Conservation (phyloP, 805 yeast genomes). For the Kodamaea lidongshanica region DNA sequence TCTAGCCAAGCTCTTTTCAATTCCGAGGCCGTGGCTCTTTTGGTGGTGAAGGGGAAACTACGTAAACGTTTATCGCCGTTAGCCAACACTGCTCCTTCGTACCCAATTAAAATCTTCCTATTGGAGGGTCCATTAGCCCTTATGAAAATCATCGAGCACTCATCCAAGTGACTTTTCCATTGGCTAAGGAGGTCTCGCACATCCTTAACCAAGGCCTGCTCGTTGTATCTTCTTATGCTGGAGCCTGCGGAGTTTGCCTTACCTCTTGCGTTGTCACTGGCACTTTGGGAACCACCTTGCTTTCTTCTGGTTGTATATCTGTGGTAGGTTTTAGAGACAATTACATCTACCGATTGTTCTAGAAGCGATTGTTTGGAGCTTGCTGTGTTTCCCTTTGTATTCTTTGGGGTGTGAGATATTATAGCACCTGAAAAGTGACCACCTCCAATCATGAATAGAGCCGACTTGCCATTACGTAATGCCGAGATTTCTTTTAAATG, state of each 20-base stretch:
- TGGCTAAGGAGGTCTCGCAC: conserved; percentile 57
- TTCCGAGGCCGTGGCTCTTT: conserved; percentile 77
- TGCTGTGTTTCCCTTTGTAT: conserved; percentile 50
- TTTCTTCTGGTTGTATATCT: conserved; percentile 93
- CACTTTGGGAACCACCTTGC: conserved; percentile 96
- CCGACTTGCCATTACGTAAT: conserved; percentile 44
- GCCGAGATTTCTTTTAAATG: conserved; percentile 36
- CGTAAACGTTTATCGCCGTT: conserved; percentile 57
- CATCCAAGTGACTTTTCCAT: conserved; percentile 59
- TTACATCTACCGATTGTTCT: conserved; percentile 57
- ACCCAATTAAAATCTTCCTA: conserved; percentile 59
- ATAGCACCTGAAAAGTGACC: conserved; percentile 98
- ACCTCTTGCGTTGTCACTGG: conserved; percentile 87
- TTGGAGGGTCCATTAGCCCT: conserved; percentile 75
- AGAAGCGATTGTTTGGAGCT: conserved; percentile 42
- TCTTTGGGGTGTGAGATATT: conserved; percentile 60
- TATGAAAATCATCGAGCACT: conserved; percentile 66
- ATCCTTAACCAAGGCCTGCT: conserved; percentile 72
- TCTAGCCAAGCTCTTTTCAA: conserved; percentile 80
- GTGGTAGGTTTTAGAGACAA: conserved; percentile 82
- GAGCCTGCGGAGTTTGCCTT: conserved; percentile 97
- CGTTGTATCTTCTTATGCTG: conserved; percentile 80
- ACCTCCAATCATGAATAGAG: conserved; percentile 90
- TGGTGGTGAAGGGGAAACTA: conserved; percentile 82
- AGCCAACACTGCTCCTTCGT: conserved; percentile 50